These are phyloP conservation scores for Trametes pubescens DNA, from an alignment of 1,284 basidiomycete species.

Conservation along the genomic window DNA sequence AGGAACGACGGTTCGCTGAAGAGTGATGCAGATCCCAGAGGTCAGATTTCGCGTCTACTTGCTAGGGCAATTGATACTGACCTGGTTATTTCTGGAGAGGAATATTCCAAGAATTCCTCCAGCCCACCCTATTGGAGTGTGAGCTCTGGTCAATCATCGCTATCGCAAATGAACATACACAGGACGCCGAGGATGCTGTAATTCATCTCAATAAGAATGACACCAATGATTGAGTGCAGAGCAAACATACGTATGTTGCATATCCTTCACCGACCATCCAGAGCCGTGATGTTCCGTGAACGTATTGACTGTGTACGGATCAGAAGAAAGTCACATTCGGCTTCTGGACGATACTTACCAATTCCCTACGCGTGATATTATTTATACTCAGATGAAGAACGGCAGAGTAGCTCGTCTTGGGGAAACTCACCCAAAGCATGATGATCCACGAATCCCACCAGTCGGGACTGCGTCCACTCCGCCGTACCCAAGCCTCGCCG, in stretches of 20 bases:
- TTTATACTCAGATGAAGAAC: neutral
- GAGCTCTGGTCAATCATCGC: neutral
- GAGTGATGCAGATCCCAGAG: neutral
- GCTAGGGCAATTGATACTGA: conserved; percentile 32
- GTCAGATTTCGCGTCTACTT: neutral
- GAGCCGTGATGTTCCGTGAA: conserved; percentile 91
- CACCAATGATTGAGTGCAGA: neutral
- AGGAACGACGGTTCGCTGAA: conserved; percentile 82
- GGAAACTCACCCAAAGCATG: conserved; percentile 77
- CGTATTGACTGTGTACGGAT: conserved; percentile 74
- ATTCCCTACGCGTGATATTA: conserved; percentile 55
- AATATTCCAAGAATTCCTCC: conserved; percentile 91
- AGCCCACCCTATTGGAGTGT: conserved; percentile 76
- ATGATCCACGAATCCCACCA: conserved; percentile 94
- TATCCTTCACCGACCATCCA: conserved; percentile 89
- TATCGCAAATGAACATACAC: conserved; percentile 42
- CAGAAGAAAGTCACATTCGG: conserved; percentile 30
- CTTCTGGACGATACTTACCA: conserved; percentile 44
- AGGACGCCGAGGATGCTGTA: conserved; percentile 52
- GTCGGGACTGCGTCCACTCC: conserved; percentile 81
- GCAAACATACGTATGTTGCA: conserved; percentile 86
- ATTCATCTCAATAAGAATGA: neutral
- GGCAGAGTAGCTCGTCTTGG: neutral
- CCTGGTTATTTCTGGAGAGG: conserved; percentile 83
- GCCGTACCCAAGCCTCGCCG: conserved; percentile 85